phyloP scores from a whole-genome alignment of 2,329 filamentous ascomycete species.

The Fusarium avenaceum region DNA sequence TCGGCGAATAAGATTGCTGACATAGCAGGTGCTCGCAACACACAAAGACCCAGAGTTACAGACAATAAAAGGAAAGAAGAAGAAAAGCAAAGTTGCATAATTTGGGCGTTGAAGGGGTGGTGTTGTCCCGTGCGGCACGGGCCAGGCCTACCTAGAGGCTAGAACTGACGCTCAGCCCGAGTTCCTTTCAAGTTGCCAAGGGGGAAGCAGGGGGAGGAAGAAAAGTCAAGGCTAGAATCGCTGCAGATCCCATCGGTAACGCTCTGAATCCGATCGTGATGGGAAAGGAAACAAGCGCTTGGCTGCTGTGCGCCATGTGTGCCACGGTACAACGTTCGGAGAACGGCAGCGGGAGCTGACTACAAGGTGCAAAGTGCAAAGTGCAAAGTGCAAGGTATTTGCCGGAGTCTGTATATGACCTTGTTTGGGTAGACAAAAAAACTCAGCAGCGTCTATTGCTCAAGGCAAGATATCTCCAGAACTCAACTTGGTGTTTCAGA shows the following conservation, averaged over 20 bases:
- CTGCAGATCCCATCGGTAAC: constrained; percentile 21
- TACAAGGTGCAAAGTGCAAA: constrained; percentile 20
- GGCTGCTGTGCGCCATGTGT: constrained; percentile 17
- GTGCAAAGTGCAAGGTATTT: constrained; percentile 5
- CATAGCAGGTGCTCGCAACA: constrained; percentile 22
- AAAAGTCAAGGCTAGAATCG: constrained; percentile 7
- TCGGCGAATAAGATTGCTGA: constrained; percentile 24
- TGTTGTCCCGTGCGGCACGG: constrained; percentile 30
- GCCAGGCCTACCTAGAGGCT: constrained; percentile 10
- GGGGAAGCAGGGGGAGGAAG: background rate
- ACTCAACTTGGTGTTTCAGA: background rate
- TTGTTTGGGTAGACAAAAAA: constrained; percentile 17
- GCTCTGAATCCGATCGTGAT: constrained; percentile 35
- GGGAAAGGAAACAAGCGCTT: constrained; percentile 13
- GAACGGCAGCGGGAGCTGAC: constrained; percentile 33
- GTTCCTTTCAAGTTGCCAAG: constrained; percentile 1
- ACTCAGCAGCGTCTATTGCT: background rate
- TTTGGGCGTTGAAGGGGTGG: constrained; percentile 20
- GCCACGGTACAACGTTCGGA: constrained; percentile 37
- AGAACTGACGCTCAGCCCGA: constrained; percentile 6
- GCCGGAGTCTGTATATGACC: constrained; percentile 27
- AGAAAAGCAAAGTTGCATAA: constrained; percentile 41
- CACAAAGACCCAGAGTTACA: constrained; percentile 2
- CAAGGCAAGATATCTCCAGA: background rate
- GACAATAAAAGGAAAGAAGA: constrained; percentile 9